Base-by-base conservation (phyloP, 2,329 filamentous ascomycete species). In the Neoarthrinium moseri region DNA sequence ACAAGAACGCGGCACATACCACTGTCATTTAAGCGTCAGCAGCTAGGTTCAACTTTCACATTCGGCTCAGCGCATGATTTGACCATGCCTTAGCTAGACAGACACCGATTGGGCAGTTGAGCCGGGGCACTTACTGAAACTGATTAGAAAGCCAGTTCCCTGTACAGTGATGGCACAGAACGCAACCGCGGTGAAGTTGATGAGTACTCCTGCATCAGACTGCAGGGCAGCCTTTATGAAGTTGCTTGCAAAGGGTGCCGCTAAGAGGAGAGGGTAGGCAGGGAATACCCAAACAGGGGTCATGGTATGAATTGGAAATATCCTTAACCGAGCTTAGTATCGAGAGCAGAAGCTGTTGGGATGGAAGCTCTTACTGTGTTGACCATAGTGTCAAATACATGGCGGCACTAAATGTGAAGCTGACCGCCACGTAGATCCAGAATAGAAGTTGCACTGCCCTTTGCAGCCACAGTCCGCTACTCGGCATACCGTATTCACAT, bases 211-310 rank as follows among this genome's bases (percentile, higher is more conserved):
- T 6, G 53, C 56, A 6, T 55, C 52, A 3, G 57, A 55, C 15
- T 51, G 49, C 6, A 57, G 53, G 7, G 71, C 68, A 6, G 72
- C 67, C 35, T 64, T 57, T 49, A 81, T 74, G 23, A 81, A 67
- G 39, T 73, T 81, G 15, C 78, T 77, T 13, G 86, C 89, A 54
- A 91, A 83, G 0, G 89, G 86, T 0, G 86, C 89, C 18, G 86
- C 81, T 7, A 94, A 80, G 4, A 95, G 77, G 18, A 94, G 74
- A 1, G 89, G 88, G 53, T 95, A 95, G 1, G 86, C 88, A 0
- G 89, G 89, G 54, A 94, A 94, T 45, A 92, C 90, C 89, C 89
- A 94, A 15, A 90, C 83, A 0, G 89, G 89, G 0, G 89, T 94
- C 89, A 95, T 94, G 43, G 83, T 83, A 26, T 88, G 85, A 38